phyloP scores from a whole-genome alignment of 2,329 filamentous ascomycete genomes.

The Penicillium thymicola region DNA sequence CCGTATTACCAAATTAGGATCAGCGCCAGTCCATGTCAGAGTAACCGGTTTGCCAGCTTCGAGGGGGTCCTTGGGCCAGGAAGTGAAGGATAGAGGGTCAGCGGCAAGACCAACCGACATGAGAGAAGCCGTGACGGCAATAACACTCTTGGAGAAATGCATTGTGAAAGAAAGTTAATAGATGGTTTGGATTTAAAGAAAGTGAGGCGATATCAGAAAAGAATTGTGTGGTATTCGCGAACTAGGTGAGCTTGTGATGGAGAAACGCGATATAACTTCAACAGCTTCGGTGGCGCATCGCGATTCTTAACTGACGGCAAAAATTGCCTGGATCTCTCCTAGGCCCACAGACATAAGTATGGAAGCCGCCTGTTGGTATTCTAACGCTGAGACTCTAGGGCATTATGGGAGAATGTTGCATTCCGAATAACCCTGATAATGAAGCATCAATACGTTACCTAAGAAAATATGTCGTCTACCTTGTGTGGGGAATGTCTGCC shows the following conservation, averaged over 20 bases:
- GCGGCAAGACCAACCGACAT: conserved; percentile 48
- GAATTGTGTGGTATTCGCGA: not conserved
- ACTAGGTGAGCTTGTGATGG: not conserved
- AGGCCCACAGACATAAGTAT: conserved; percentile 10
- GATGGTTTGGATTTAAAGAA: conserved; percentile 10
- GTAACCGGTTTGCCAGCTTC: conserved; percentile 49
- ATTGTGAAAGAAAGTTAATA: conserved; percentile 36
- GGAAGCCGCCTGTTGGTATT: conserved; percentile 13
- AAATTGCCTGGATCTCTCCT: not conserved
- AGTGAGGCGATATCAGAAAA: conserved; percentile 4
- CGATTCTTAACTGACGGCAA: conserved; percentile 18
- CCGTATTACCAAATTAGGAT: conserved; percentile 32
- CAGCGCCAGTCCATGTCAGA: conserved; percentile 48
- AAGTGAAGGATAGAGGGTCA: conserved; percentile 49
- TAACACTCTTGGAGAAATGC: conserved; percentile 50
- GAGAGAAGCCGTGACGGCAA: conserved; percentile 45
- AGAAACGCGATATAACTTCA: conserved; percentile 4
- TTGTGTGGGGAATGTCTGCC: conserved; percentile 12
- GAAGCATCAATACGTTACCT: conserved; percentile 7
- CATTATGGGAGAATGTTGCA: conserved; percentile 21
- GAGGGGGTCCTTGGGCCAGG: conserved; percentile 46
- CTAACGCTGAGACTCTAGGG: conserved; percentile 9
- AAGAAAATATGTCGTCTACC: not conserved
- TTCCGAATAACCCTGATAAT: conserved; percentile 12
- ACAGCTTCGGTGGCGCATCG: conserved; percentile 13